Base-by-base conservation (phyloP, 306 rosid genomes). In the Pterocarpus santalinus region DNA sequence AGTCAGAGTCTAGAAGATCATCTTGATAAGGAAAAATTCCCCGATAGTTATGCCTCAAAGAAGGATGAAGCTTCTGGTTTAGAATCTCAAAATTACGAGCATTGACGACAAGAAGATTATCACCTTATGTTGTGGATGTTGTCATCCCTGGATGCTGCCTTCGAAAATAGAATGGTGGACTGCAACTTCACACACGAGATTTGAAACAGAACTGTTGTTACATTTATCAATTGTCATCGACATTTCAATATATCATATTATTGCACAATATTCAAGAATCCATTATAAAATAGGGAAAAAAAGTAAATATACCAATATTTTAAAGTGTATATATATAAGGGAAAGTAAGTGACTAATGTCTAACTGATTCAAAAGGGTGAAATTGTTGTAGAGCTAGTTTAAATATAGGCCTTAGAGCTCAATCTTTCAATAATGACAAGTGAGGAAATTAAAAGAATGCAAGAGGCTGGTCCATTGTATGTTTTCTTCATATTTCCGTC, bases 401-500 rank as follows among this genome's bases (percentile, higher is more conserved):
- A 76, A 82, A 82, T 47, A 81, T 79, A 76, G 51, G 69, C 69
- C 76, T 51, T 56, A 49, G 82, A 62, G 84, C 44, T 51, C 38
- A 74, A 57, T 75, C 36, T 70, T 55, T 49, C 55, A 82, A 91
- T 87, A 76, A 89, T 86, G 87, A 86, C 72, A 46, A 82, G 61
- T 33, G 84, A 77, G 82, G 79, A 85, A 86, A 36, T 16, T 55
- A 53, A 72, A 74, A 76, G 75, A 52, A 65, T 69, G 78, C 22
- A 72, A 74, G 35, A 61, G 66, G 87, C 80, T 85, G 94, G 95
- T 73, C 88, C 90, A 79, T 32, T 22, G 28, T 22, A 62, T 47
- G 79, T 73, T 72, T 61, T 72, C 68, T 73, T 83, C 85, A 34
- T 76, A 55, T 78, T 58, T 58, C 64, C 88, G 82, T 87, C 85